These are phyloP conservation scores for Diatrype stigma DNA, from an alignment of 2,329 filamentous ascomycete genomes.

Conservation along the genomic window DNA sequence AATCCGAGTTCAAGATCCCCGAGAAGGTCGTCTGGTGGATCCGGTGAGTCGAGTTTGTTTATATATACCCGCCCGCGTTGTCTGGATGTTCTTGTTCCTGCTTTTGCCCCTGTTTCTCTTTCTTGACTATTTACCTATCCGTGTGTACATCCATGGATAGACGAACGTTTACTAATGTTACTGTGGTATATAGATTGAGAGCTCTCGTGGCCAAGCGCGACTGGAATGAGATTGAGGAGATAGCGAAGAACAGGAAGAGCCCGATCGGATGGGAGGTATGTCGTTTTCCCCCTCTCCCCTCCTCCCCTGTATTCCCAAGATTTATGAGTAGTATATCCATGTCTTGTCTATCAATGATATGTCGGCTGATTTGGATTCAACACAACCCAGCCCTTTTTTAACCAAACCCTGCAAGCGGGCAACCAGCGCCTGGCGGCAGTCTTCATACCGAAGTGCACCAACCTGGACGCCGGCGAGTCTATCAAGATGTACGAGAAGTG, in stretches of 20 bases:
- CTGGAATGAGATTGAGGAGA: slow-evolving; percentile 89
- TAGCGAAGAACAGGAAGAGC: slow-evolving; percentile 72
- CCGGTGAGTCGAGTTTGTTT: slow-evolving; percentile 40
- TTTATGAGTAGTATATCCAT: neutral
- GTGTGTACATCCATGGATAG: neutral
- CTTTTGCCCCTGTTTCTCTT: neutral
- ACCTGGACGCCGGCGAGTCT: slow-evolving; percentile 61
- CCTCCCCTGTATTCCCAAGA: neutral
- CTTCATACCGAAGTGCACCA: slow-evolving; percentile 85
- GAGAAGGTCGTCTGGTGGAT: slow-evolving; percentile 91
- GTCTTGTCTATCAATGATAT: slow-evolving; percentile 2
- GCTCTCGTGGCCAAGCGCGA: slow-evolving; percentile 86
- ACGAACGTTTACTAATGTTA: neutral
- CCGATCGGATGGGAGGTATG: slow-evolving; percentile 94
- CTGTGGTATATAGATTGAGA: slow-evolving; percentile 66
- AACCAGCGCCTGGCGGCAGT: slow-evolving; percentile 79
- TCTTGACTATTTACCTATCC: slow-evolving; percentile 4
- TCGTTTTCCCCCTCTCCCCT: slow-evolving; percentile 8
- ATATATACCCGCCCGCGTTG: neutral
- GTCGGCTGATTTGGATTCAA: no score
- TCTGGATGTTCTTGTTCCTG: no score
- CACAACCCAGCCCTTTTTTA: slow-evolving; percentile 72
- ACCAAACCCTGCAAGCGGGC: slow-evolving; percentile 80
- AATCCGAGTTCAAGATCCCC: slow-evolving; percentile 86
- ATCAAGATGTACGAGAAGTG: slow-evolving; percentile 97